A percentile compares a stretch with the other conserved stretches of the same genome.
Evolutionary conservation across 192 early-diverging fungal genomes (phyloP).

Genomic region (Spinellus fusiger): DNA sequence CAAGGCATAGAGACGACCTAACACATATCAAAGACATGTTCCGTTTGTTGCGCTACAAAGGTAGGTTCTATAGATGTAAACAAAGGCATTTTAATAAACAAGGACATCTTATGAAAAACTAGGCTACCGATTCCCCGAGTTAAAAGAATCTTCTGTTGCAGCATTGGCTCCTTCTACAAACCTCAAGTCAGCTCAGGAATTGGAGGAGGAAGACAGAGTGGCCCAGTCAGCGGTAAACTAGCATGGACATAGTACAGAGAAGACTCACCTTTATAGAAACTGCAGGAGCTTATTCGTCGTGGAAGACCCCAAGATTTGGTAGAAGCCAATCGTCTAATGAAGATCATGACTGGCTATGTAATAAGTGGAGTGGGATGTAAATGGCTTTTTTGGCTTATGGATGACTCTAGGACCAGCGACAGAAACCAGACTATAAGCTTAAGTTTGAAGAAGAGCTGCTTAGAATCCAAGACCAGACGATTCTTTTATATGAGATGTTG

Average conservation of each 20-base stretch:
- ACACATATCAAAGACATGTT: conserved; percentile 95
- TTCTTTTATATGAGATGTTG: conserved; percentile 78
- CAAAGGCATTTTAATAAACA: background rate
- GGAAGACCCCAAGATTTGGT: conserved; percentile 89
- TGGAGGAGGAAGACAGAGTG: conserved; percentile 90
- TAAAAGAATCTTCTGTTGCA: conserved; percentile 52
- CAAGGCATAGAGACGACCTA: conserved; percentile 90
- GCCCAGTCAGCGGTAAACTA: conserved; percentile 69
- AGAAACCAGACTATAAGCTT: conserved; percentile 82
- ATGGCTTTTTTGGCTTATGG: background rate
- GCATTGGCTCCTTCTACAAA: conserved; percentile 56
- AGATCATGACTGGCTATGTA: conserved; percentile 96
- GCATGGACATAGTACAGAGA: no score
- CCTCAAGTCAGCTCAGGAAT: conserved; percentile 87
- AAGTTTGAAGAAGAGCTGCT: conserved; percentile 80
- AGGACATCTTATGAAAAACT: background rate
- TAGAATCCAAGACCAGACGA: conserved; percentile 70
- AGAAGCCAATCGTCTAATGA: conserved; percentile 97
- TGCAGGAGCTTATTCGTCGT: conserved; percentile 94
- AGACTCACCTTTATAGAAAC: conserved; percentile 48
- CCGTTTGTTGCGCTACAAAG: conserved; percentile 81
- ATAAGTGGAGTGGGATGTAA: conserved; percentile 2
- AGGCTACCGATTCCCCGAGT: conserved; percentile 73
- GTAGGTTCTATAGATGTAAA: conserved; percentile 35
- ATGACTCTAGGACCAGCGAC: conserved; percentile 39